Evolutionary conservation across 805 yeast genomes (phyloP).

Genomic region (Danielia reshetovae): DNA sequence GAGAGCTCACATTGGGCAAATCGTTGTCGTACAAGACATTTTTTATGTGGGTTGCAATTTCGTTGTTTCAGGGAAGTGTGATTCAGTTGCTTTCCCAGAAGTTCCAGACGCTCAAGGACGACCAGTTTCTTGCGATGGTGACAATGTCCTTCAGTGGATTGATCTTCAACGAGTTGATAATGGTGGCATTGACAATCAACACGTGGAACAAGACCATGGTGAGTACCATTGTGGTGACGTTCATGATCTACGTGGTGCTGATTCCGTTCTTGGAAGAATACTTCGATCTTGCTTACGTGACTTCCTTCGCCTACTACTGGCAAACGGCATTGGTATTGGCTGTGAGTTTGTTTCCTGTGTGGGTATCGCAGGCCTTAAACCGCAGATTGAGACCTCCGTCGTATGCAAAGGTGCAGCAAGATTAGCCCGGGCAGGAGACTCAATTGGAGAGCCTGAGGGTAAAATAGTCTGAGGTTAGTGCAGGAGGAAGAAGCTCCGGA

Average conservation of each 20-base stretch:
- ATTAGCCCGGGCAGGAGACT: too few relatives aligned
- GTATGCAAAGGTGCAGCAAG: conserved; percentile 93
- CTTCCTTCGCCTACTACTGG: conserved; percentile 61
- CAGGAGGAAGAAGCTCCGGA: too few relatives aligned
- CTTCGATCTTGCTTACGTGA: conserved; percentile 65
- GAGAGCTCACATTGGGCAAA: conserved; percentile 84
- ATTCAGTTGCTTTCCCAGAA: conserved; percentile 81
- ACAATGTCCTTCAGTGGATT: conserved; percentile 78
- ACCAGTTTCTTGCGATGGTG: conserved; percentile 70
- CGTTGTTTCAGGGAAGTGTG: conserved; percentile 85
- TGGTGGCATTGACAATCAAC: conserved; percentile 90
- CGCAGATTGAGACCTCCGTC: conserved; percentile 86
- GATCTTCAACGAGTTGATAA: conserved; percentile 78
- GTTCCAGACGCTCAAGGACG: conserved; percentile 58
- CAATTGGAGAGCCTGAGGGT: too few relatives aligned
- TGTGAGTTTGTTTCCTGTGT: conserved; percentile 80
- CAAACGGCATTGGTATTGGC: conserved; percentile 60
- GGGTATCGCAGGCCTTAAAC: conserved; percentile 75
- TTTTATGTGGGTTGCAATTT: conserved; percentile 84
- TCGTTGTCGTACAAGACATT: conserved; percentile 84
- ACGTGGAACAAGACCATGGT: conserved; percentile 87
- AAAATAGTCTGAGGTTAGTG: too few relatives aligned
- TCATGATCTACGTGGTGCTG: conserved; percentile 62
- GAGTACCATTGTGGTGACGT: conserved; percentile 65
- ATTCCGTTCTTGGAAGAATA: conserved; percentile 87